A percentile compares a stretch with the other conserved stretches of the same genome.
These are phyloP conservation scores for Hypoxylon sp. DNA, from an alignment of 2,329 filamentous ascomycete species.

Conservation along the genomic window DNA sequence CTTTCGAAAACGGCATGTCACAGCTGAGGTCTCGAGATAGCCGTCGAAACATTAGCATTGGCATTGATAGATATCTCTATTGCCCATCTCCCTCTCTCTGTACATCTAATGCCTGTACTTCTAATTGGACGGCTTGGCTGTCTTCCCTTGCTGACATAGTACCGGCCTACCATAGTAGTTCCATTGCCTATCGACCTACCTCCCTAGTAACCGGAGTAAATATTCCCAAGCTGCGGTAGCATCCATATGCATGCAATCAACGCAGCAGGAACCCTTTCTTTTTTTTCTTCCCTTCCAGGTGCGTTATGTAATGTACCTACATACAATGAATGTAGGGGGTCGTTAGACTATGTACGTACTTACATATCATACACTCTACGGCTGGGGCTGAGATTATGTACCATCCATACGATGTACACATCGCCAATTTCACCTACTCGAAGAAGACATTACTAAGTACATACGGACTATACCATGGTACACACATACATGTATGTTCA, in stretches of 20 bases:
- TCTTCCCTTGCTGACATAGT: not conserved
- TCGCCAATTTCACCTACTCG: not conserved
- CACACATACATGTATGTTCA: slow-evolving; percentile 1
- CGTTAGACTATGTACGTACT: not conserved
- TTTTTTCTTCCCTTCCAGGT: not conserved
- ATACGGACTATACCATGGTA: no score
- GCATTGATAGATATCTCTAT: slow-evolving; percentile 6
- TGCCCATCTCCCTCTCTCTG: not conserved
- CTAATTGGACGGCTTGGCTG: not conserved
- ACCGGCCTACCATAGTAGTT: not conserved
- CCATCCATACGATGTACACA: no score
- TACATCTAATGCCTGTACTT: slow-evolving; percentile 1
- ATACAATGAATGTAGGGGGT: no score
- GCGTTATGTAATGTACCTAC: not conserved
- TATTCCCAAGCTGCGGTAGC: slow-evolving; percentile 2
- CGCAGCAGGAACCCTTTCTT: slow-evolving; percentile 1
- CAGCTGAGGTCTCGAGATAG: not conserved
- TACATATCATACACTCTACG: no score
- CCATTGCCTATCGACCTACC: not conserved
- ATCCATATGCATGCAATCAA: slow-evolving; percentile 2
- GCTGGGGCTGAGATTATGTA: not conserved
- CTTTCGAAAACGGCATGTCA: not conserved
- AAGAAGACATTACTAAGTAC: not conserved
- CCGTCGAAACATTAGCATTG: not conserved
- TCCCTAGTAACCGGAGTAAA: slow-evolving; percentile 6